These are phyloP conservation scores for Paecilomyces fulvus DNA, from an alignment of 2,329 filamentous ascomycete genomes.

Conservation along the genomic window DNA sequence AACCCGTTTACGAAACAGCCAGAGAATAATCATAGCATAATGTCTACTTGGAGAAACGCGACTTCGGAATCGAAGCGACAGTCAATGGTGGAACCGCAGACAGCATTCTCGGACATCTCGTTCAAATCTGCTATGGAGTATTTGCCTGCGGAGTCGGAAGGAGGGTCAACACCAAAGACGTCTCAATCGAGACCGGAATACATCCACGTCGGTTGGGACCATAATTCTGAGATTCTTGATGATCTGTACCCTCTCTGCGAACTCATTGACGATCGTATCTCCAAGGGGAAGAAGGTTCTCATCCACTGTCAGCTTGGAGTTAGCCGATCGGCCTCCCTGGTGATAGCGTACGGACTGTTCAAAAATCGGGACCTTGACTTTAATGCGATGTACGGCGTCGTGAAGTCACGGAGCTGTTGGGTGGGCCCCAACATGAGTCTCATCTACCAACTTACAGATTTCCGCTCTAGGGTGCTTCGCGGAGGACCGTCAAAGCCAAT, in stretches of 20 bases:
- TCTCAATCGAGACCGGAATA: slow-evolving; percentile 48
- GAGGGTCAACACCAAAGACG: slow-evolving; percentile 22
- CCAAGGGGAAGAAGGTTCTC: slow-evolving; percentile 51
- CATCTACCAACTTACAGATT: slow-evolving; percentile 60
- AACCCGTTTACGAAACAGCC: slow-evolving; percentile 45
- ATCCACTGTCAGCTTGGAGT: slow-evolving; percentile 59
- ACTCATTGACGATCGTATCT: slow-evolving; percentile 52
- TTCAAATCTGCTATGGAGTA: slow-evolving; percentile 44
- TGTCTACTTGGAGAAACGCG: slow-evolving; percentile 43
- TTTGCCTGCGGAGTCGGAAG: slow-evolving; percentile 20
- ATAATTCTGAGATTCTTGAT: slow-evolving; percentile 59
- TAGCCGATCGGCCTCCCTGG: slow-evolving; percentile 56
- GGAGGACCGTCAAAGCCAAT: slow-evolving; percentile 21
- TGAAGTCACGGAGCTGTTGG: slow-evolving; percentile 58
- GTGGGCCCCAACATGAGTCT: slow-evolving; percentile 62
- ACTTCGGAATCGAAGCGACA: slow-evolving; percentile 22
- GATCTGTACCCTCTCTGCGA: slow-evolving; percentile 53
- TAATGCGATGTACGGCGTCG: slow-evolving; percentile 56
- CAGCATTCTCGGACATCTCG: slow-evolving; percentile 36
- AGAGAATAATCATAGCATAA: slow-evolving; percentile 29
- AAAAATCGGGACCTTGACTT: slow-evolving; percentile 55
- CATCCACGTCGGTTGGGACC: slow-evolving; percentile 58
- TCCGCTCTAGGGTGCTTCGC: slow-evolving; percentile 38
- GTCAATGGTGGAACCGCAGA: slow-evolving; percentile 33
- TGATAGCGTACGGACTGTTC: slow-evolving; percentile 58